phyloP scores from a whole-genome alignment of 768 basidiomycete genomes.

The Mycena epipterygia region DNA sequence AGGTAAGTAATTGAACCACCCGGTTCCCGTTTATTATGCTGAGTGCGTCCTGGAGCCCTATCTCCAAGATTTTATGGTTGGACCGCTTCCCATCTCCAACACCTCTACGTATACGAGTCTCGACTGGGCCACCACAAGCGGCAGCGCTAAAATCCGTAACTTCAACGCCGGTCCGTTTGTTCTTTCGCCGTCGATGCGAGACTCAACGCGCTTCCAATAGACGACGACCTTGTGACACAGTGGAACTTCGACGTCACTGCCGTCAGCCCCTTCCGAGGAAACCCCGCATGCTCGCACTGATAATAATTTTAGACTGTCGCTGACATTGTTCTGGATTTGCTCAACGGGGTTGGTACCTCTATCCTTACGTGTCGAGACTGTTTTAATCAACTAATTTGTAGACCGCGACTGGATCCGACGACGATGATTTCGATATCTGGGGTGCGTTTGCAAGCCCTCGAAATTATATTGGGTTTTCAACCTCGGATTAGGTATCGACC shows the following conservation, averaged over 20 bases:
- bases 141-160: conserved; percentile 37
- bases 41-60: conserved; percentile 20
- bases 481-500: conserved; percentile 30
- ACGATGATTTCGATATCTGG: conserved; percentile 40
- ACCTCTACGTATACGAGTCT: conserved; percentile 32
- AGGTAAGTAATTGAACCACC: conserved; percentile 18
- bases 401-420: conserved; percentile 38
- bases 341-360: conserved; percentile 33
- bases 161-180: conserved; percentile 31
- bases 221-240: conserved; percentile 17
- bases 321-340: conserved; percentile 39
- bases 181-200: not conserved
- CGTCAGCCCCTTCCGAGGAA: conserved; percentile 13
- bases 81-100: conserved; percentile 38
- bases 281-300: not conserved
- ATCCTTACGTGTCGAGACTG: not conserved
- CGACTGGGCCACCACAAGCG: conserved; percentile 39
- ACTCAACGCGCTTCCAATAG: conserved; percentile 11
- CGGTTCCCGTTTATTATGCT: not conserved
- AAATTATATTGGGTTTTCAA: not conserved
- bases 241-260: conserved; percentile 31
- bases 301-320: conserved; percentile 32
- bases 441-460: conserved; percentile 1
- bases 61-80: conserved; percentile 37
- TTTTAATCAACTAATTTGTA: not conserved